Evolutionary conservation across 306 rosid genomes (phyloP).

Genomic region (Notholithocarpus densiflorus): DNA sequence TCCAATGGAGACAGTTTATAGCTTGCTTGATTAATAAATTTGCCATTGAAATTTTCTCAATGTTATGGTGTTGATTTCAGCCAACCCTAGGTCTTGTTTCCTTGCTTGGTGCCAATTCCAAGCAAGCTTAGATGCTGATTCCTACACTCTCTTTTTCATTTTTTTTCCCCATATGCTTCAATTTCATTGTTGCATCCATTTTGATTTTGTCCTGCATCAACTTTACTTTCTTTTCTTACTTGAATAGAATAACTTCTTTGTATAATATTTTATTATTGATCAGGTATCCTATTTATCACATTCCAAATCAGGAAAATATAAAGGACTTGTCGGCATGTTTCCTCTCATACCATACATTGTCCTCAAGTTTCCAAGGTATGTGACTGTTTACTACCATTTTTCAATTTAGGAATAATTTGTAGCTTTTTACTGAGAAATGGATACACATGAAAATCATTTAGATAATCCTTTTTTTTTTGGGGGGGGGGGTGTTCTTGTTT

Average conservation of each 20-base stretch:
- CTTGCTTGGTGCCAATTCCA: too few species aligned
- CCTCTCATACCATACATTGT: slow-evolving; percentile 75
- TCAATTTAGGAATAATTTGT: not conserved
- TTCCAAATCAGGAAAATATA: slow-evolving; percentile 53
- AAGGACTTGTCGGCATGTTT: slow-evolving; percentile 71
- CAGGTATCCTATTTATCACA: slow-evolving; percentile 81
- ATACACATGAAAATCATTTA: not conserved
- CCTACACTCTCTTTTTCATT: too few species aligned
- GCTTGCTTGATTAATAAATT: too few species aligned
- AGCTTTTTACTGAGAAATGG: not conserved
- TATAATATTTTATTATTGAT: slow-evolving; percentile 7
- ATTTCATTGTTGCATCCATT: too few species aligned
- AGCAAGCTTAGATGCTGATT: too few species aligned
- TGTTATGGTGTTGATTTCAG: too few species aligned
- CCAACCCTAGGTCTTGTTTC: too few species aligned
- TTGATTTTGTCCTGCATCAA: too few species aligned
- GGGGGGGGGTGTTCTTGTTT: not conserved
- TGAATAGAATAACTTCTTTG: not conserved
- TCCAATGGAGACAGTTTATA: too few species aligned
- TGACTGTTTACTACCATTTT: not conserved
- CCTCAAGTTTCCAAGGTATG: slow-evolving; percentile 78
- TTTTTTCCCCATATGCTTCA: too few species aligned
- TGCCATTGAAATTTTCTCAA: too few species aligned
- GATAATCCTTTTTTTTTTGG: too few species aligned
- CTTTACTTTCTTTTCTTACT: not conserved